phyloP scores from a whole-genome alignment of 2,329 filamentous ascomycete genomes.

The Colletotrichum musicola region DNA sequence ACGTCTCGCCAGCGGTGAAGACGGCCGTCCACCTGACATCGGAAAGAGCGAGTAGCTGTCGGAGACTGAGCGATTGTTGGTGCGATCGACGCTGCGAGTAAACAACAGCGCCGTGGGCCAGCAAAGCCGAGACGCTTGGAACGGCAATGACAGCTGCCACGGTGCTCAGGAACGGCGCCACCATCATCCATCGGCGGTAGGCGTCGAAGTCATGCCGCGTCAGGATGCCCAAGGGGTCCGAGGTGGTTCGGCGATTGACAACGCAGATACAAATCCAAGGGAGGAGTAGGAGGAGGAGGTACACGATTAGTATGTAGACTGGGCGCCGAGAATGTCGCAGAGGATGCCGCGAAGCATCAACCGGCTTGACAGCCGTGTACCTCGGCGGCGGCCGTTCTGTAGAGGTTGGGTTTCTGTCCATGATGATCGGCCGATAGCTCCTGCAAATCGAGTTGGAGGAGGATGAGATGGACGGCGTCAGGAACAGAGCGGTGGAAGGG shows the following conservation, averaged over 20 bases:
- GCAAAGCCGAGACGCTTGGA: constrained; percentile 33
- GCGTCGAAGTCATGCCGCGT: constrained; percentile 29
- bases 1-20: constrained; percentile 20
- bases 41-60: constrained; percentile 35
- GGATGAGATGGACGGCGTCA: constrained; percentile 5
- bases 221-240: constrained; percentile 24
- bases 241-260: constrained; percentile 24
- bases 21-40: constrained; percentile 35
- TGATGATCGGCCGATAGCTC: constrained; percentile 9
- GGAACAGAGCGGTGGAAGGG: constrained; percentile 19
- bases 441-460: background rate
- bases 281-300: constrained; percentile 27
- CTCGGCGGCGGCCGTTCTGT: constrained; percentile 20
- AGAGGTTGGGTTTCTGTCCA: constrained; percentile 26
- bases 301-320: constrained; percentile 30
- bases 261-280: constrained; percentile 36
- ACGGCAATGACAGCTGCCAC: constrained; percentile 35
- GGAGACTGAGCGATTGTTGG: constrained; percentile 30
- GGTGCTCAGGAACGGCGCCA: constrained; percentile 27
- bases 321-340: constrained; percentile 32
- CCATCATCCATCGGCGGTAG: constrained; percentile 28
- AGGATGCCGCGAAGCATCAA: constrained; percentile 27
- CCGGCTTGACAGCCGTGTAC: constrained; percentile 29
- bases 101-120: constrained; percentile 36
- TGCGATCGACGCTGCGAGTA: constrained; percentile 30